Evolutionary conservation across 176 grass and related monocot species (phyloP).

Genomic region (bread wheat (Triticum aestivum)): DNA sequence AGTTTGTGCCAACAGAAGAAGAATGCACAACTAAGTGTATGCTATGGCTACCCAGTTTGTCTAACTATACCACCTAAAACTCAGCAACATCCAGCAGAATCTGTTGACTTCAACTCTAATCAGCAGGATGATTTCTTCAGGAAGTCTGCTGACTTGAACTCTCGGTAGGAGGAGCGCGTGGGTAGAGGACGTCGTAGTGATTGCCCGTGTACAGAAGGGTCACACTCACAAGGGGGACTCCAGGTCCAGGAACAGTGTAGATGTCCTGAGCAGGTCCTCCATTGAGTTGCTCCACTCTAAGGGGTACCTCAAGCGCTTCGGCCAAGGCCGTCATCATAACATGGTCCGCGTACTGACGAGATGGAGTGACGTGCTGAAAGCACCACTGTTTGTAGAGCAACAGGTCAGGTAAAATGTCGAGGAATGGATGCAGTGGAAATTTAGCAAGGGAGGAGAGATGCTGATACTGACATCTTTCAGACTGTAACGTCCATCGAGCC

Average conservation of each 20-base stretch:
- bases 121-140: neutral
- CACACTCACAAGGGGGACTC: constrained; percentile 22
- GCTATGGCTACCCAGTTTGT: neutral
- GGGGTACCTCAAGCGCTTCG: constrained; percentile 6
- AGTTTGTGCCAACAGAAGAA: neutral
- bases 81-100: neutral
- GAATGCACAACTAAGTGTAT: neutral
- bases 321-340: constrained; percentile 18
- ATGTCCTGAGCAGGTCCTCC: neutral
- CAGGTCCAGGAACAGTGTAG: neutral
- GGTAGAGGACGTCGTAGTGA: constrained; percentile 43
- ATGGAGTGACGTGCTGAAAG: neutral
- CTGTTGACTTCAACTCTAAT: neutral
- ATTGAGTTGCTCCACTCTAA: constrained; percentile 29
- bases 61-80: neutral
- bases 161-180: neutral
- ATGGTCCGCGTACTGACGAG: constrained; percentile 7
- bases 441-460: neutral
- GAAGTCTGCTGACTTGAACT: neutral
- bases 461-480: constrained; percentile 27
- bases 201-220: neutral
- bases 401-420: neutral
- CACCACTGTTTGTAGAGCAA: neutral
- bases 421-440: neutral
- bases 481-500: neutral